Conservation (phyloP, 2,329 filamentous ascomycete genomes). For the Cercospora sesami region DNA sequence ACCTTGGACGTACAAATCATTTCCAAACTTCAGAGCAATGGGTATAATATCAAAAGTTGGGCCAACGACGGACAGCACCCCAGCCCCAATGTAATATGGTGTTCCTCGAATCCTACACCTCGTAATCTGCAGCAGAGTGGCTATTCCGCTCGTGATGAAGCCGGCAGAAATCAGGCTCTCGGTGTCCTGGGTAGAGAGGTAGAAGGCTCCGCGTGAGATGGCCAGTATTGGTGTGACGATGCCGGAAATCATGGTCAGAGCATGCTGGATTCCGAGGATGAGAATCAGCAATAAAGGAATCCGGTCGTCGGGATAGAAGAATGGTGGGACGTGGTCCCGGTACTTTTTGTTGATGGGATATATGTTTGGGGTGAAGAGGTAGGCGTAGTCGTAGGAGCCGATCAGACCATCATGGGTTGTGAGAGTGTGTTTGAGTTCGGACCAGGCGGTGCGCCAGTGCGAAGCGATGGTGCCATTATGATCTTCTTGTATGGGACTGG, state of each 20-base stretch:
- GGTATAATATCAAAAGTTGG: constrained; percentile 29
- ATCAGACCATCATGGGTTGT: constrained; percentile 27
- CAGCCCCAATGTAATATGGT: constrained; percentile 23
- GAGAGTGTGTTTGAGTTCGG: constrained; percentile 23
- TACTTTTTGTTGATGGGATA: constrained; percentile 25
- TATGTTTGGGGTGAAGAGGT: constrained; percentile 30
- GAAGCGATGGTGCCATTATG: not conserved
- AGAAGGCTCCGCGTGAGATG: constrained; percentile 22
- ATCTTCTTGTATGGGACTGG: not conserved
- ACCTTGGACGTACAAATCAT: constrained; percentile 15
- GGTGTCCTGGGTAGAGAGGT: constrained; percentile 21
- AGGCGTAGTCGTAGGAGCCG: constrained; percentile 27
- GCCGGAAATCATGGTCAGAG: constrained; percentile 26
- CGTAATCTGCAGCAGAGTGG: constrained; percentile 25
- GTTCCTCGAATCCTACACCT: constrained; percentile 20
- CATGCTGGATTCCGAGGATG: constrained; percentile 27
- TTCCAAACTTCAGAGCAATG: constrained; percentile 24
- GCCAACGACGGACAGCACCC: constrained; percentile 23
- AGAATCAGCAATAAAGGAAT: constrained; percentile 28
- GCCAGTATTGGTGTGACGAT: constrained; percentile 27
- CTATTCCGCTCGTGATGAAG: constrained; percentile 29
- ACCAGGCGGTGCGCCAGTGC: constrained; percentile 13
- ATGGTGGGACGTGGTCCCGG: constrained; percentile 23
- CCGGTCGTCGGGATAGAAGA: constrained; percentile 28
- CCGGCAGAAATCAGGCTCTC: constrained; percentile 25